These are phyloP conservation scores for Dictyostelium intermedium DNA, from an alignment of 78 protist species.

Conservation along the genomic window DNA sequence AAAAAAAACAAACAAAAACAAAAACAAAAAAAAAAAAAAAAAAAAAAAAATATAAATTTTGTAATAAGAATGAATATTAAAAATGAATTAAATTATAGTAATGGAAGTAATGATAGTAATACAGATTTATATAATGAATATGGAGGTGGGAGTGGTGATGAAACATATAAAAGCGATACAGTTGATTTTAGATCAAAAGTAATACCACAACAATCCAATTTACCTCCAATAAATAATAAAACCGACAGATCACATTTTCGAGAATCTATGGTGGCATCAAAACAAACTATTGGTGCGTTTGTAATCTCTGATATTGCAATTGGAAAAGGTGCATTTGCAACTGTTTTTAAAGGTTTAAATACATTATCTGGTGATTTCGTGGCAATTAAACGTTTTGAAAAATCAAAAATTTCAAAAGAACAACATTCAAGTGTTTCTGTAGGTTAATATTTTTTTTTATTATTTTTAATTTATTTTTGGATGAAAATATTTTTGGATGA, in stretches of 20 bases:
- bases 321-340: conserved; percentile 60
- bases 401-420: conserved; percentile 64
- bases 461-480: not conserved
- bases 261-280: conserved; percentile 41
- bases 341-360: conserved; percentile 60
- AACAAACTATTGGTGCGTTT: conserved; percentile 44
- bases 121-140: not conserved
- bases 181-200: not conserved
- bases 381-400: conserved; percentile 52
- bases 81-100: not conserved
- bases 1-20: too few species aligned
- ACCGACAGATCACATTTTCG: not conserved
- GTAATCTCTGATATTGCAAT: conserved; percentile 45
- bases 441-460: not conserved
- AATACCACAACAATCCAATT: not conserved
- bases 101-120: conserved; percentile 12
- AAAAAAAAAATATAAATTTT: too few species aligned
- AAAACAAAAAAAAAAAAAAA: too few species aligned
- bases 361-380: conserved; percentile 60
- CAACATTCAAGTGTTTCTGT: conserved; percentile 47
- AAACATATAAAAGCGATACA: not conserved
- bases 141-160: not conserved
- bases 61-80: not conserved
- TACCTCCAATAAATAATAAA: conserved; percentile 45
- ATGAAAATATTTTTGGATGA: too few species aligned